Conservation (phyloP, 805 yeast species). For the Torulaspora microellipsoides region DNA sequence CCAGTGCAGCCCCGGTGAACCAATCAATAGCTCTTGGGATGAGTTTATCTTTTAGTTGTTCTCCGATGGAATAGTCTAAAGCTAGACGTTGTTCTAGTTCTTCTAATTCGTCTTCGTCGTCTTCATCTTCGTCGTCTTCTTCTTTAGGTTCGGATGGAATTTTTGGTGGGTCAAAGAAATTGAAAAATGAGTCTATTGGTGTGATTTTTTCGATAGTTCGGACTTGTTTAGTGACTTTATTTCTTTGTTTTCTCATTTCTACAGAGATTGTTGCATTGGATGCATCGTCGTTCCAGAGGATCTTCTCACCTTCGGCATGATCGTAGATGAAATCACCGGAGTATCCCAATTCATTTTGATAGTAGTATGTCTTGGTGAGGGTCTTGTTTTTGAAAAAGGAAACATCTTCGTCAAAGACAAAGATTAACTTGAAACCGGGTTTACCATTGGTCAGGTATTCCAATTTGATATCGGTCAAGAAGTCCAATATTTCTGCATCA, state of each 20-base stretch:
- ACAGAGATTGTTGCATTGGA: constrained; percentile 78
- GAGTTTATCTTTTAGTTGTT: constrained; percentile 90
- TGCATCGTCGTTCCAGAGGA: constrained; percentile 79
- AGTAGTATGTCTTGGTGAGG: constrained; percentile 83
- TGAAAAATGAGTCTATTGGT: constrained; percentile 93
- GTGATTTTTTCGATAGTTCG: constrained; percentile 91
- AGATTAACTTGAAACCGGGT: constrained; percentile 86
- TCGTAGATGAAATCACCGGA: constrained; percentile 96
- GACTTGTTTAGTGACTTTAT: constrained; percentile 92
- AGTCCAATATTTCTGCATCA: constrained; percentile 76
- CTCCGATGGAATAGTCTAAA: constrained; percentile 92
- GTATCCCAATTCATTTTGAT: constrained; percentile 89
- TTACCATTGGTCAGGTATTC: constrained; percentile 57
- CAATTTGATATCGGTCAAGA: constrained; percentile 65
- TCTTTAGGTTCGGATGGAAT: constrained; percentile 59
- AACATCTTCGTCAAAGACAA: constrained; percentile 68
- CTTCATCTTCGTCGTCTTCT: constrained; percentile 45
- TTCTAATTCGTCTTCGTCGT: constrained; percentile 55
- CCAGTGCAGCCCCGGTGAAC: constrained; percentile 97
- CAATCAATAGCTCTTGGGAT: constrained; percentile 97
- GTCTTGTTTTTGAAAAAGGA: constrained; percentile 69
- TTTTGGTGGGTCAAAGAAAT: constrained; percentile 91
- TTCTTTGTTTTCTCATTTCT: constrained; percentile 96
- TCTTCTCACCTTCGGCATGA: constrained; percentile 84
- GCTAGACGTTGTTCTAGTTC: constrained; percentile 83